Percentiles rank a stretch among this genome's conserved stretches.
Evolutionary conservation across 305 asterid species (phyloP).

Genomic region (Salvia sclarea): DNA sequence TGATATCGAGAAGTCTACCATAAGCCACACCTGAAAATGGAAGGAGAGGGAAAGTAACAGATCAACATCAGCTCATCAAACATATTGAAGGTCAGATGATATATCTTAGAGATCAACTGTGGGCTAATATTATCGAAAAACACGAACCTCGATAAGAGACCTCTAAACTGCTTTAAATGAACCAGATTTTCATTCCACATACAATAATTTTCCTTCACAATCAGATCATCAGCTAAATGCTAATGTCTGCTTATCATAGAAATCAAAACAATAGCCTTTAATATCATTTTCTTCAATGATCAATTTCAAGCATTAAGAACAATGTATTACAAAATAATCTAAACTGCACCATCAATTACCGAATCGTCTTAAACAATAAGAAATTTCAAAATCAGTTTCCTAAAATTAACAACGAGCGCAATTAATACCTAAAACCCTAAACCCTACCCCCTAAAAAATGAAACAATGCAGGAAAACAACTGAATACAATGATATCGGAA

Average conservation of each 20-base stretch:
- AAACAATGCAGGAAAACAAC: neutral
- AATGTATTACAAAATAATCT: neutral
- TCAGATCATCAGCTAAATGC: conserved; percentile 7
- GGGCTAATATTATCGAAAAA: neutral
- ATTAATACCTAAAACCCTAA: conserved; percentile 27
- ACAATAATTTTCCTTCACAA: neutral
- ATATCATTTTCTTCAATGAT: neutral
- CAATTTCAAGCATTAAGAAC: neutral
- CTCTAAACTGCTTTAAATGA: neutral
- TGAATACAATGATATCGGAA: neutral
- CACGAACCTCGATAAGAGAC: neutral
- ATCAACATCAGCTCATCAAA: conserved; percentile 3
- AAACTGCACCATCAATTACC: neutral
- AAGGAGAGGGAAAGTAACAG: neutral
- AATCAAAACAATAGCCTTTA: neutral
- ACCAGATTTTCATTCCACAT: conserved; percentile 4
- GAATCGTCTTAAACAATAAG: neutral
- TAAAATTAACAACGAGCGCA: neutral
- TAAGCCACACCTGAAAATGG: conserved; percentile 50
- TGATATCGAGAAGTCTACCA: conserved; percentile 47
- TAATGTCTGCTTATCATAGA: neutral
- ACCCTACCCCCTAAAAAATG: conserved; percentile 27
- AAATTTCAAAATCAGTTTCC: neutral
- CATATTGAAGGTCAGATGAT: neutral
- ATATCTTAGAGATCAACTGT: conserved; percentile 6